Evolutionary conservation across 768 basidiomycete genomes (phyloP).

Genomic region (Lactarius trivialis): DNA sequence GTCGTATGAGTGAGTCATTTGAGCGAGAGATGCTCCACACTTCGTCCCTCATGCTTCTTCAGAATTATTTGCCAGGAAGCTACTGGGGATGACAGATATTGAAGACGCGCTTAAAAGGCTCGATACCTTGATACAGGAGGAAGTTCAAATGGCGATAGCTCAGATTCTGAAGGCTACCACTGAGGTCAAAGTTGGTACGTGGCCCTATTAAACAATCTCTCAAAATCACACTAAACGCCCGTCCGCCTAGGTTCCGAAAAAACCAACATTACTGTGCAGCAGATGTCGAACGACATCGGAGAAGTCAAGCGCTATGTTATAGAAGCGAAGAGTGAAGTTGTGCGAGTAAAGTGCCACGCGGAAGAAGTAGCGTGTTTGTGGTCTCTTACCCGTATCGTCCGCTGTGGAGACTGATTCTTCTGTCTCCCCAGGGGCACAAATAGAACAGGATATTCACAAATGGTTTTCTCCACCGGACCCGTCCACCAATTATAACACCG

Average conservation of each 20-base stretch:
- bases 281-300: background rate
- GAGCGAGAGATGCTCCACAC: background rate
- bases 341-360: background rate
- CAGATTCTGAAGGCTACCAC: background rate
- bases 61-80: background rate
- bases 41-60: background rate
- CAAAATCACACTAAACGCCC: background rate
- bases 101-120: background rate
- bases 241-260: background rate
- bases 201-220: background rate
- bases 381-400: background rate
- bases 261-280: background rate
- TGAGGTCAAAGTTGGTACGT: background rate
- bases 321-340: background rate
- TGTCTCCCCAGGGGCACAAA: background rate
- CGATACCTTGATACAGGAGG: background rate
- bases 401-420: background rate
- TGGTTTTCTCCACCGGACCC: background rate
- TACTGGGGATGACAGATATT: background rate
- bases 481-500: background rate
- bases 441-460: background rate
- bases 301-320: background rate
- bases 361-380: background rate
- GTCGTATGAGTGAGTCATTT: background rate
- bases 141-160: background rate